Base-by-base conservation (phyloP, 2,329 filamentous ascomycete genomes). In the Lasiodiplodia sp. region DNA sequence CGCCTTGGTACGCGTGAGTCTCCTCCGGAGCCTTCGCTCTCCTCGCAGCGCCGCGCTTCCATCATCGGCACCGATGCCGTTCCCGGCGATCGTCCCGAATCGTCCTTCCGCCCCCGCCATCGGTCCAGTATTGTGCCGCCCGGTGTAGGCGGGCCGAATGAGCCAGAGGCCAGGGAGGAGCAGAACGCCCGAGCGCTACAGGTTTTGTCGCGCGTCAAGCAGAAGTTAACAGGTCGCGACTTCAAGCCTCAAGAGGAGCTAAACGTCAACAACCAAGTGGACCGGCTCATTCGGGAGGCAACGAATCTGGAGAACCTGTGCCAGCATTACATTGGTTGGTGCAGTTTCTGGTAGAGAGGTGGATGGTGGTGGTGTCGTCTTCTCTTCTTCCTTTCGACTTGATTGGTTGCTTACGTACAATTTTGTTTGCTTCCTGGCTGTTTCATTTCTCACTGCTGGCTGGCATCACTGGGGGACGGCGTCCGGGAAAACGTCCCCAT, bases 291-390 rank as follows among this genome's bases (percentile, higher is more conserved):
- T 74, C 91, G 92, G 70, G 95, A 99, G 83, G 96, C 96, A 25
- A 99, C 96, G 7, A 97, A 96, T 77, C 85, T 98, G 74, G 96
- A 98, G 86, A 98, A 98, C 79, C 84, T 99, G 70, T 99, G 96
- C 79, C 96, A 98, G 85, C 96, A 98, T 83, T 99, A 97, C 79
- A 97, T 98, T 75, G 96, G 96, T 72, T 98, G 95, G 95, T 98
- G 95, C 82, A 96, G 93, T 81, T 98, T 97, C 86, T 98, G 95
- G 95, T 98, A 67, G 40, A 34, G n/a, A n/a, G 25, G 11, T 23
- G 58, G 4, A 44, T 14, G 28, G 58, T 31, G 21, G 12, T 18
- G 25, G 7, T 44, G 23, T 31, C 12, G 10, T 63, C 38, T 51
- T 51, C 6, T 34, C 18, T 52, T 38, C 23, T 21, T 25, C 11